These are phyloP conservation scores for Amniculicola lignicola DNA, from an alignment of 495 filamentous ascomycete genomes.

Conservation along the genomic window DNA sequence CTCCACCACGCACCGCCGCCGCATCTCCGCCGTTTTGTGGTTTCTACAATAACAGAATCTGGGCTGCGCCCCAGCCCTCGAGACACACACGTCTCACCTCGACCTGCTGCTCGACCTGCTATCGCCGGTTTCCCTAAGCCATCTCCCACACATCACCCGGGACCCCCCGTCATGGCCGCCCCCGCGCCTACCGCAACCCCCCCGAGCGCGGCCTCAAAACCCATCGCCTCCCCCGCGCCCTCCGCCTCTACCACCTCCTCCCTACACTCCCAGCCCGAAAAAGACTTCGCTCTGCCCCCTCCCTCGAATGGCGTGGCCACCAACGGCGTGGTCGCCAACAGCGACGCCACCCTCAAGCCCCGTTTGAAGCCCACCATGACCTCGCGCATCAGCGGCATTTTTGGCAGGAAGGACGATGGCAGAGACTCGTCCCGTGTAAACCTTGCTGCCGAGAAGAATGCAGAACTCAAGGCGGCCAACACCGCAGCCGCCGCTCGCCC, in stretches of 20 bases:
- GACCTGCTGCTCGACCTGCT: not conserved
- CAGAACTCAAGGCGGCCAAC: constrained; percentile 29
- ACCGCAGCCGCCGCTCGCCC: constrained; percentile 5
- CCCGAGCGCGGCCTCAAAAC: constrained; percentile 13
- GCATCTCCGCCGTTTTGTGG: constrained; percentile 30
- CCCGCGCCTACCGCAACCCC: constrained; percentile 19
- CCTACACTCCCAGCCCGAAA: constrained; percentile 32
- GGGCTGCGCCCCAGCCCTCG: constrained; percentile 33
- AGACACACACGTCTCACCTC: constrained; percentile 28
- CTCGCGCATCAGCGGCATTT: constrained; percentile 43
- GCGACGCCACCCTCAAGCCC: constrained; percentile 22
- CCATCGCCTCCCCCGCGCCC: constrained; percentile 26
- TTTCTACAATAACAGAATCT: constrained; percentile 25
- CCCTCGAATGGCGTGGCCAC: not conserved
- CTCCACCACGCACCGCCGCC: constrained; percentile 12
- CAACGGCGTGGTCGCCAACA: constrained; percentile 12
- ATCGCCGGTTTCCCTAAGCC: not conserved
- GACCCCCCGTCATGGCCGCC: constrained; percentile 13
- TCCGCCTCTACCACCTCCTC: constrained; percentile 34
- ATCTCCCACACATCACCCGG: not conserved
- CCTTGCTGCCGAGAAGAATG: constrained; percentile 29
- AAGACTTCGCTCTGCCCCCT: constrained; percentile 26
- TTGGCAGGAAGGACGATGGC: constrained; percentile 36
- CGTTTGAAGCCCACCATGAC: constrained; percentile 43
- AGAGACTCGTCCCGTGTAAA: constrained; percentile 26